These are phyloP conservation scores for Candida gorgasii DNA, from an alignment of 805 yeast species.

Conservation along the genomic window DNA sequence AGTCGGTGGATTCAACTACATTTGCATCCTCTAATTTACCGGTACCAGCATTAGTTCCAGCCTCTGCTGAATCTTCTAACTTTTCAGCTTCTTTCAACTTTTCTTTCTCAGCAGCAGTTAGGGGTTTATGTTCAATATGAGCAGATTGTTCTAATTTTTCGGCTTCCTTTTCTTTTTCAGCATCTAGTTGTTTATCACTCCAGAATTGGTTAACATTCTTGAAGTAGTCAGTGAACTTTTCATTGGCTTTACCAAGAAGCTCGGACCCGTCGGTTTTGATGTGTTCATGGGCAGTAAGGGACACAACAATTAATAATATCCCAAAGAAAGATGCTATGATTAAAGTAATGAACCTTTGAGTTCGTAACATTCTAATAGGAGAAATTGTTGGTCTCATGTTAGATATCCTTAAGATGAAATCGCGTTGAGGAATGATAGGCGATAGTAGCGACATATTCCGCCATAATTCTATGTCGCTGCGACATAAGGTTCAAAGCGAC, in stretches of 20 bases:
- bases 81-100: not conserved
- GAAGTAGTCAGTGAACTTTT: constrained; percentile 10
- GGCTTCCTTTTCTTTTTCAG: constrained; percentile 10
- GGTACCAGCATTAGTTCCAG: constrained; percentile 3
- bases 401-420: constrained; percentile 1
- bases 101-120: not conserved
- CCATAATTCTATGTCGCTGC: not conserved
- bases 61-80: constrained; percentile 8
- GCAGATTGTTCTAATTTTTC: constrained; percentile 7
- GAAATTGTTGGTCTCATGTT: constrained; percentile 24
- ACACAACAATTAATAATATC: constrained; percentile 26
- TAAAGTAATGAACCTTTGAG: constrained; percentile 29
- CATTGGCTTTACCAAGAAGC: constrained; percentile 13
- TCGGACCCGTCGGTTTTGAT: constrained; percentile 17
- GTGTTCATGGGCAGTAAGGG: constrained; percentile 30
- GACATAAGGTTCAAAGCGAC: too few relatives aligned
- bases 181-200: constrained; percentile 1
- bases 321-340: constrained; percentile 24
- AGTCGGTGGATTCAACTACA: too few relatives aligned
- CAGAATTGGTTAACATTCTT: constrained; percentile 4
- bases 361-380: constrained; percentile 31
- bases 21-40: not conserved
- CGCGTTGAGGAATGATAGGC: too few relatives aligned
- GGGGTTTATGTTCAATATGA: not conserved
- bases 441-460: not conserved